phyloP scores from a whole-genome alignment of 345 rosid species.

The Salix arbutifolia region DNA sequence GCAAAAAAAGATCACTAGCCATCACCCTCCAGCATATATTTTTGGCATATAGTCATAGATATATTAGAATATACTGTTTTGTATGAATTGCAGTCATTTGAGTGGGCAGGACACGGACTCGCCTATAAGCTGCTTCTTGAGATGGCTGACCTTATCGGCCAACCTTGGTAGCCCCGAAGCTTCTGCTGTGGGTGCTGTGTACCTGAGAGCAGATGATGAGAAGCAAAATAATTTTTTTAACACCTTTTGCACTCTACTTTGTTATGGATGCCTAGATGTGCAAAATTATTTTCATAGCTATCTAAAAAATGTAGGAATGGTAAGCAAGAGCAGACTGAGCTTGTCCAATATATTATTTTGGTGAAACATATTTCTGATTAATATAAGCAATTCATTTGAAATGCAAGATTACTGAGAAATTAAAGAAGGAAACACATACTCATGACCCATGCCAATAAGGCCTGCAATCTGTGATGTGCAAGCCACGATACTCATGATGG shows the following conservation, averaged over 20 bases:
- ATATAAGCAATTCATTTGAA: too few species aligned
- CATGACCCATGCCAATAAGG: conserved; percentile 41
- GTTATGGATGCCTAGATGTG: neutral
- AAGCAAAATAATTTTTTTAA: neutral
- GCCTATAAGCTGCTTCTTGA: conserved; percentile 40
- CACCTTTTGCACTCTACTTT: neutral
- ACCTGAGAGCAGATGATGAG: conserved; percentile 19
- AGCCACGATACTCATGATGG: conserved; percentile 45
- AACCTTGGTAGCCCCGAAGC: conserved; percentile 62
- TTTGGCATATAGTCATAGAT: neutral
- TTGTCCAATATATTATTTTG: neutral
- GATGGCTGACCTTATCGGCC: conserved; percentile 54
- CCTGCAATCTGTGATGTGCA: conserved; percentile 39
- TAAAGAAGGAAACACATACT: conserved; percentile 18
- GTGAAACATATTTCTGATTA: neutral
- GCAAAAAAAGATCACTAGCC: neutral
- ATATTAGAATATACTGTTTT: neutral
- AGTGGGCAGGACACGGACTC: neutral
- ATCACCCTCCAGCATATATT: neutral
- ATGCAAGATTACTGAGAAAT: neutral
- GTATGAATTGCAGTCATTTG: neutral
- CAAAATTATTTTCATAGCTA: neutral
- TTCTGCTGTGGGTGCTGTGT: conserved; percentile 44
- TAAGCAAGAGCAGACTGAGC: neutral
- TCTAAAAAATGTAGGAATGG: too few species aligned